Base-by-base conservation (phyloP, 768 basidiomycete genomes). In the Rhodotorula taiwanensis region DNA sequence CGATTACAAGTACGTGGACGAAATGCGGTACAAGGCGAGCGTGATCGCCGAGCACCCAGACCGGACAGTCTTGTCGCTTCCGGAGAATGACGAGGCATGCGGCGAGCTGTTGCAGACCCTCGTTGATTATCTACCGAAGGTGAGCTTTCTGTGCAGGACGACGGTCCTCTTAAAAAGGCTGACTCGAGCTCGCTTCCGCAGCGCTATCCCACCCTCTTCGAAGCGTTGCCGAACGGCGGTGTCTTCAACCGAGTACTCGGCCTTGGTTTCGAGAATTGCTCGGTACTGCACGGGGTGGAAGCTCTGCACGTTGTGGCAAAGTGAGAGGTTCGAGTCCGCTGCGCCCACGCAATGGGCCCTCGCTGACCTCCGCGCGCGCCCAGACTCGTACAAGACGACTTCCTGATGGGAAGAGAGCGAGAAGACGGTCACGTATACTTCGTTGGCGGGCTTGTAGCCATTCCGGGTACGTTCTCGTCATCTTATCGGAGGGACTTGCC, bases 201-300 rank as follows among this genome's bases (percentile, higher is more conserved):
- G 33, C 78, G 83, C n/a, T 84, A 83, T 67, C 83, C 83, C 15
- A 77, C 77, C 13, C 79, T 80, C 33, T 84, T 84, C 69, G 67
- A 73, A 13, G 45, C 47, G 21, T 50, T 76, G 6, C 55, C 60
- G 4, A 51, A 55, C 15, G 72, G 74, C 1, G 44, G 60, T 8
- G 75, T 77, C 42, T 66, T 56, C 50, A 77, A 76, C 69, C 70
- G 73, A 45, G 70, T 75, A 5, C 74, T 73, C 15, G 70, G 69
- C 21, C 75, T 75, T 51, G 51, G 53, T 5, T 71, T 70, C 34
- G 41, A 50, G 20, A 59, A 62, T 20, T 30, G 70, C 5, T 51
- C 57, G 28, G 39, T 44, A 14, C 57, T 62, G 33, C 48, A 53
- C 10, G 76, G 76, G 1, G 57, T 68, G 2, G 74, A 74, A 5